Conservation (phyloP, 2,329 filamentous ascomycete species). For the Camptophora hylomeconis region DNA sequence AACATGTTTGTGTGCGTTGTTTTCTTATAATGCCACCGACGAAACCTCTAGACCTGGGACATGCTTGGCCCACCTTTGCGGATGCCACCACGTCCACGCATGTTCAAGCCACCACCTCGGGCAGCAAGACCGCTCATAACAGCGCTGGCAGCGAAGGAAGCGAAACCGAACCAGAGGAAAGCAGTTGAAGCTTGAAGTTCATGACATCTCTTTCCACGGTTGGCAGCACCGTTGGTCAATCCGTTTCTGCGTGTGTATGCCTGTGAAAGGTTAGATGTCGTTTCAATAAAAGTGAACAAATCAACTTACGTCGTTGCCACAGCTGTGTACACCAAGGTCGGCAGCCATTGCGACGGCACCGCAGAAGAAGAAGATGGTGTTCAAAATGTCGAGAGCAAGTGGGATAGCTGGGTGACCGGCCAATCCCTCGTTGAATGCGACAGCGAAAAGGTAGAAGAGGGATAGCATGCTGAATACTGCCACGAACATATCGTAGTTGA, state of each 20-base stretch:
- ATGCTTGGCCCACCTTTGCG: slow-evolving; percentile 27
- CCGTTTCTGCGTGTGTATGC: slow-evolving; percentile 28
- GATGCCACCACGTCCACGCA: slow-evolving; percentile 22
- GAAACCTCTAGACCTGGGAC: slow-evolving; percentile 31
- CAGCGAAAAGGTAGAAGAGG: slow-evolving; percentile 35
- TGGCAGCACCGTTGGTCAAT: slow-evolving; percentile 30
- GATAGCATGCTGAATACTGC: slow-evolving; percentile 35
- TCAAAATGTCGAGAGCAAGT: slow-evolving; percentile 32
- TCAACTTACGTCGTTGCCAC: slow-evolving; percentile 30
- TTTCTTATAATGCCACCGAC: too few species aligned
- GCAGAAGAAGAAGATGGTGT: slow-evolving; percentile 35
- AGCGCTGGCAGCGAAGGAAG: slow-evolving; percentile 28
- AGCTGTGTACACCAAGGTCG: slow-evolving; percentile 30
- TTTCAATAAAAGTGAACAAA: neutral
- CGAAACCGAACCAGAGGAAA: slow-evolving; percentile 40
- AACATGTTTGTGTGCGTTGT: too few species aligned
- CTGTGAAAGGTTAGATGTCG: slow-evolving; percentile 16
- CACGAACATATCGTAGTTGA: slow-evolving; percentile 42
- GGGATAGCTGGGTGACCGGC: slow-evolving; percentile 30
- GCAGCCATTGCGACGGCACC: slow-evolving; percentile 36
- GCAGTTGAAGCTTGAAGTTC: slow-evolving; percentile 38
- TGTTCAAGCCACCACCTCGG: slow-evolving; percentile 22
- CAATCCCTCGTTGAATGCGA: slow-evolving; percentile 28
- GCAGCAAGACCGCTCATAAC: slow-evolving; percentile 27
- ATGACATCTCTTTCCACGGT: slow-evolving; percentile 31